Base-by-base conservation (phyloP, 2,329 filamentous ascomycete genomes). In the Aspergillus sp. region DNA sequence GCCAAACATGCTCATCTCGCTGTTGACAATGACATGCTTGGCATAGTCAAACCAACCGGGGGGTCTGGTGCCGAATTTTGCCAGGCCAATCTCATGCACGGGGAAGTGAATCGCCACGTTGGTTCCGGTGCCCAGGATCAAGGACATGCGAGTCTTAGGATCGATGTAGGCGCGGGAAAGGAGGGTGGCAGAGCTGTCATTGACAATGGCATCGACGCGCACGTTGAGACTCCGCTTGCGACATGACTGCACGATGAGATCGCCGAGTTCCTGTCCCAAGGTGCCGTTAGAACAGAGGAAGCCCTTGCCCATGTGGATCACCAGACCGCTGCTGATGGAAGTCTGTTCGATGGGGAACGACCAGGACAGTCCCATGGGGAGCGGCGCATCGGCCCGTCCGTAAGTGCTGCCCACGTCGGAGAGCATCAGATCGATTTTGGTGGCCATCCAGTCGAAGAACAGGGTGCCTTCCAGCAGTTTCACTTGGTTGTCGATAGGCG, bases 401-500 rank as follows among this genome's bases (percentile, higher is more conserved):
- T 71, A 75, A 49, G 75, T 71, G 26, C 74, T 68, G 19, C 68
- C 59, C 61, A 72, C 67, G 54, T 69, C 56, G 64, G 66, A 67
- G 45, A 86, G 69, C 66, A 81, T 81, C 8, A 77, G 73, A 41
- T 78, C 76, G 51, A 87, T 84, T 54, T 79, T 77, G 45, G 74
- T 74, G 5, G 83, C 84, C 79, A 87, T 85, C 84, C 84, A 87
- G 63, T 85, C 82, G 63, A 86, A 87, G 65, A 87, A 86, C 1
- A 74, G 71, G 20, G 74, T 75, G 2, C 82, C 83, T 51, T 76
- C 72, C 53, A 86, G 67, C 43, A 75, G 67, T 47, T 82, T 80
- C 45, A 85, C 78, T 13, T 69, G 63, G 54, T 82, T 77, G 61
- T 83, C 80, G 56, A 87, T 86, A 45, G 72, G 72, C 59, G 77